Base-by-base conservation (phyloP, 2,329 filamentous ascomycete species). In the Incumbomyces lentus region DNA sequence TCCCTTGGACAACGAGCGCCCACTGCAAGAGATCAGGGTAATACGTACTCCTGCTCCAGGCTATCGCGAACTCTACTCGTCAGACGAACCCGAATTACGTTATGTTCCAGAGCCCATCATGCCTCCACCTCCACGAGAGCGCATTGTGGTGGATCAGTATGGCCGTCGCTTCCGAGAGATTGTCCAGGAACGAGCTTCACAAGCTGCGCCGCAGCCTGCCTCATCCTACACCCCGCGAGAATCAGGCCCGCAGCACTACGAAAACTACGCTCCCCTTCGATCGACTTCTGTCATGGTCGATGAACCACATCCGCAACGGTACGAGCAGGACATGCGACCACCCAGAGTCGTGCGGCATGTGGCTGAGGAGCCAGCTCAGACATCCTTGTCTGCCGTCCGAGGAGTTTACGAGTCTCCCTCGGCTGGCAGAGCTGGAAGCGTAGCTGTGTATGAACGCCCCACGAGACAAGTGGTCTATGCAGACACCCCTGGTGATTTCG, bases 91-190 rank as follows among this genome's bases (percentile, higher is more conserved):
- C 29, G 67, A 70, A 30, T 60, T 62, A 35, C 70, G 68, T 33
- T 57, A 62, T 44, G 48, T 59, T 39, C 58, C 66, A 40, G 68
- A 69, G 49, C 50, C 68, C 32, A 57, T 63, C 32, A 57, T 63
- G 26, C 55, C 60, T 34, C 70, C 70, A 41, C 71, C 76, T 6
- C 73, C 76, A 14, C 68, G 76, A 38, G 70, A 81, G 46, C 79
- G 82, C 51, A 82, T 95, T 52, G 73, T 94, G 30, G 72, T 93
- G 46, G 89, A 95, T 64, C 79, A 85, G 51, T 86, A 81, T 63
- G 88, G 88, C 34, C 85, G 86, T 61, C 80, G 86, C 60, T 95
- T 89, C 66, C 77, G 78, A 50, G 76, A 79, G 52, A 70, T 72
- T 35, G 64, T 74, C 5, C 62, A 68, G 11, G 62, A 66, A 13